Percentiles rank a stretch among this genome's conserved stretches.
Conservation (phyloP, 768 basidiomycete genomes). For the Pisolithus tinctorius region DNA sequence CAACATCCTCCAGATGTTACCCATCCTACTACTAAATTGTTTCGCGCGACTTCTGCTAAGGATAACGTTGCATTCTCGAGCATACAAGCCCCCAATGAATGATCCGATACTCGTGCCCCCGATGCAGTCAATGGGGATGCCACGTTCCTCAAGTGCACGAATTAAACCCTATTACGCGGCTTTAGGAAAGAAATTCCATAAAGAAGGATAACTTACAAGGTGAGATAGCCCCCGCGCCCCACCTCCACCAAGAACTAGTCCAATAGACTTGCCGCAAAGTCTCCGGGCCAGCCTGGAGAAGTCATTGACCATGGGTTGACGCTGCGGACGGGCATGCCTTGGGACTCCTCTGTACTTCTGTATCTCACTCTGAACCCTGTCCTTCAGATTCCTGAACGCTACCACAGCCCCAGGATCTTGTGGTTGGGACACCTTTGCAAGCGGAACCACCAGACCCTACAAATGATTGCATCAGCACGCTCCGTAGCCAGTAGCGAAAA, state of each 20-base stretch:
- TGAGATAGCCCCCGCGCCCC: conserved; percentile 87
- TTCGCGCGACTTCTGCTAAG: conserved; percentile 81
- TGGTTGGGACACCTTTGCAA: conserved; percentile 50
- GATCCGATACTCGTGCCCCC: conserved; percentile 93
- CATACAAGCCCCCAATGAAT: conserved; percentile 91
- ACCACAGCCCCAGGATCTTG: conserved; percentile 86
- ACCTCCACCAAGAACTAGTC: conserved; percentile 94
- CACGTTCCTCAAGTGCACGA: conserved; percentile 84
- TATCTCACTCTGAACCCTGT: conserved; percentile 84
- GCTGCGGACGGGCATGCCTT: conserved; percentile 59
- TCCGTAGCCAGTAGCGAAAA: neutral
- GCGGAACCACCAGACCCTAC: conserved; percentile 65
- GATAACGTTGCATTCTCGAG: conserved; percentile 87
- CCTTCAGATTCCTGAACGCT: conserved; percentile 88
- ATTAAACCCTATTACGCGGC: conserved; percentile 68
- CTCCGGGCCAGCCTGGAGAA: conserved; percentile 88
- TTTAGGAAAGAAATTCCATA: conserved; percentile 1
- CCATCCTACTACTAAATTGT: conserved; percentile 88
- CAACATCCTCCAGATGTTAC: conserved; percentile 88
- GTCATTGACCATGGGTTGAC: conserved; percentile 80
- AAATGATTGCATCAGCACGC: conserved; percentile 6
- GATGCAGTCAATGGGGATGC: conserved; percentile 91
- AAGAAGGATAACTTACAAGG: conserved; percentile 34
- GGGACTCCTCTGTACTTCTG: conserved; percentile 74
- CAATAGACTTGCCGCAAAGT: conserved; percentile 89